These are phyloP conservation scores for Planoprotostelium fungivorum DNA, from an alignment of 78 protist genomes.

Conservation along the genomic window DNA sequence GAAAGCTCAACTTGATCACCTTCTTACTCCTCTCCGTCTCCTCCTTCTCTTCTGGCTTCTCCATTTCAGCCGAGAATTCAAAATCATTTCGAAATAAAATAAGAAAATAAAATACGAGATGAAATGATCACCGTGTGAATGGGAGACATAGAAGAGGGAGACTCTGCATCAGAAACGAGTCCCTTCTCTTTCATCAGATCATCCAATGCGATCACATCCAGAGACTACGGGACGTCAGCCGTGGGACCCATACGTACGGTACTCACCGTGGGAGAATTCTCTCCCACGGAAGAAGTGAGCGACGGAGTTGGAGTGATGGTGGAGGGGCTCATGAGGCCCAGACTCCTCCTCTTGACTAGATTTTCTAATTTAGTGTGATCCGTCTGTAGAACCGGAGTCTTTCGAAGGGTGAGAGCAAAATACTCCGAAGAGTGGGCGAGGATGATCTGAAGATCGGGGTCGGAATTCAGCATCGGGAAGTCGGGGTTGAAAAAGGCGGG, in stretches of 20 bases:
- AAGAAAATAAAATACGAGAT: too few relatives aligned
- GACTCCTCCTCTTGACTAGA: background rate
- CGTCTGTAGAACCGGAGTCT: background rate
- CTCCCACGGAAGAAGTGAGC: background rate
- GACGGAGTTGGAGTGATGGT: background rate
- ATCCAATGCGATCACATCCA: background rate
- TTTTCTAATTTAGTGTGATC: background rate
- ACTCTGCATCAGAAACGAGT: background rate
- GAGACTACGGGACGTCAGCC: too few relatives aligned
- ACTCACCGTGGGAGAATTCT: background rate
- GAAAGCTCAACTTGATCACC: background rate
- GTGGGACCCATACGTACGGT: background rate
- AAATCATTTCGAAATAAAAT: background rate
- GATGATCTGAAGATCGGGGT: conserved; percentile 5
- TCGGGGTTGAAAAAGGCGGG: background rate
- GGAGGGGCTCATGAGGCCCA: background rate
- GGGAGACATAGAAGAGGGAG: background rate
- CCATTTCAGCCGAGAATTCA: background rate
- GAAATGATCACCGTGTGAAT: background rate
- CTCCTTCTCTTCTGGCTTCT: background rate
- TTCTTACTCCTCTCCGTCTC: background rate
- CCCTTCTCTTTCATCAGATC: background rate
- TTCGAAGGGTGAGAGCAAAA: conserved; percentile 5
- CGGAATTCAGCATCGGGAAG: too few relatives aligned
- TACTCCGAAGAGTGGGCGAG: conserved; percentile 43